These are phyloP conservation scores for Penicillium freii DNA, from an alignment of 2,329 filamentous ascomycete species.

Conservation along the genomic window DNA sequence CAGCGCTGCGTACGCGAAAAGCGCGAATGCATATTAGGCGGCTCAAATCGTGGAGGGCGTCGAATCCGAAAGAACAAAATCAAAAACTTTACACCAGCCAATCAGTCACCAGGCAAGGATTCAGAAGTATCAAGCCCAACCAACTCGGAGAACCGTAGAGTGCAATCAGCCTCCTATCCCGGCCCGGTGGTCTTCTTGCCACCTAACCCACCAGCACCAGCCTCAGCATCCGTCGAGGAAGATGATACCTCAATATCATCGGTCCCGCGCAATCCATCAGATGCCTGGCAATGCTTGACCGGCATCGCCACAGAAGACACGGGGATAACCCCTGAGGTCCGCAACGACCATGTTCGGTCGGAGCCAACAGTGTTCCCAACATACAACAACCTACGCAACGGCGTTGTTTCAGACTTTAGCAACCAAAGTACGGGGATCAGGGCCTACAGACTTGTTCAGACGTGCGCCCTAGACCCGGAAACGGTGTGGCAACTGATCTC, in stretches of 20 bases:
- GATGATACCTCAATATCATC: conserved; percentile 43
- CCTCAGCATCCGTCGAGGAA: conserved; percentile 35
- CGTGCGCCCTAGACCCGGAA: conserved; percentile 47
- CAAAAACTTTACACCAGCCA: conserved; percentile 33
- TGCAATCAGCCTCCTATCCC: conserved; percentile 31
- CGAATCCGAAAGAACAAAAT: conserved; percentile 56
- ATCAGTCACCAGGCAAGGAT: conserved; percentile 27
- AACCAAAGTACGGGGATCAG: conserved; percentile 34
- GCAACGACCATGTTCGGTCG: conserved; percentile 23
- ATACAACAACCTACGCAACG: conserved; percentile 29
- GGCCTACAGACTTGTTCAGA: conserved; percentile 45
- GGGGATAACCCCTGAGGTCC: conserved; percentile 23
- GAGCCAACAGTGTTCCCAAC: conserved; percentile 26
- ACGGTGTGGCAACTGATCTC: conserved; percentile 54
- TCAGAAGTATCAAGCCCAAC: conserved; percentile 29
- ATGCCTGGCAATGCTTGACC: conserved; percentile 50
- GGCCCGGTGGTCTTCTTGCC: conserved; percentile 36
- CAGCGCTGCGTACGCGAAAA: conserved; percentile 57
- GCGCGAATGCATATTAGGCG: conserved; percentile 59
- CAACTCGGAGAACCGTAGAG: conserved; percentile 28
- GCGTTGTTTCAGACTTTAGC: conserved; percentile 29
- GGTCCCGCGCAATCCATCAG: conserved; percentile 48
- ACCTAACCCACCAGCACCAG: conserved; percentile 31
- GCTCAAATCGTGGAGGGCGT: conserved; percentile 59
- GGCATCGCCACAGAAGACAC: conserved; percentile 44